These are phyloP conservation scores for Microdochium paspali DNA, from an alignment of 2,329 filamentous ascomycete species.

Conservation along the genomic window DNA sequence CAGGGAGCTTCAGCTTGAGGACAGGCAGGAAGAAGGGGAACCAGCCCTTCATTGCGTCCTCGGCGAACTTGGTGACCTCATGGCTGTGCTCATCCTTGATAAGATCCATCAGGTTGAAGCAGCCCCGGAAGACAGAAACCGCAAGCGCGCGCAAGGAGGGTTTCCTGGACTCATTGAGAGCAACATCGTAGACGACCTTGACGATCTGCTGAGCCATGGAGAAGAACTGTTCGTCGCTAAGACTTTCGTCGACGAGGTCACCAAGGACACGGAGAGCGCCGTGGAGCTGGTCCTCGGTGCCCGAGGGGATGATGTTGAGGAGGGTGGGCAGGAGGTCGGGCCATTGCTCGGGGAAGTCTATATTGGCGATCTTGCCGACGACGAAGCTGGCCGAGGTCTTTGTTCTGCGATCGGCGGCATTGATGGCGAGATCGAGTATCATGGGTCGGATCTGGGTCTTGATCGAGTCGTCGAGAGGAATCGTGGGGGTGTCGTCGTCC, in stretches of 20 bases:
- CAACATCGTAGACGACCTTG: slow-evolving; percentile 73
- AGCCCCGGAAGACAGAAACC: slow-evolving; percentile 81
- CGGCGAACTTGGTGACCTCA: slow-evolving; percentile 81
- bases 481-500: slow-evolving; percentile 49
- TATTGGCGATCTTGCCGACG: slow-evolving; percentile 87
- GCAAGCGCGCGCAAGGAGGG: slow-evolving; percentile 72
- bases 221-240: slow-evolving; percentile 95
- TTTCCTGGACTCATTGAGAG: slow-evolving; percentile 65
- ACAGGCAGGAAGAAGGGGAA: slow-evolving; percentile 78
- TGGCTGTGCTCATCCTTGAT: slow-evolving; percentile 86
- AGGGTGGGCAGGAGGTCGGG: slow-evolving; percentile 77
- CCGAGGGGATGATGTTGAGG: slow-evolving; percentile 66
- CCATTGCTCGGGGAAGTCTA: slow-evolving; percentile 94
- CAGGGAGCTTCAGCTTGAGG: slow-evolving; percentile 67
- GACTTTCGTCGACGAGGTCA: slow-evolving; percentile 85
- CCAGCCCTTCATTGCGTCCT: slow-evolving; percentile 77
- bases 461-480: slow-evolving; percentile 62
- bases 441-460: slow-evolving; percentile 65
- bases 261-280: slow-evolving; percentile 80
- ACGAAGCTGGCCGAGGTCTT: slow-evolving; percentile 62
- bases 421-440: slow-evolving; percentile 70
- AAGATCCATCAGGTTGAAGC: slow-evolving; percentile 94
- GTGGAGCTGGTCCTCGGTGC: slow-evolving; percentile 72
- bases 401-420: slow-evolving; percentile 71
- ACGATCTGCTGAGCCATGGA: slow-evolving; percentile 78